Evolutionary conservation across 2,329 filamentous ascomycete genomes (phyloP), one percentile per base, ranked within the genome.

Genomic region (Ophiostoma novo-ulmi): DNA sequence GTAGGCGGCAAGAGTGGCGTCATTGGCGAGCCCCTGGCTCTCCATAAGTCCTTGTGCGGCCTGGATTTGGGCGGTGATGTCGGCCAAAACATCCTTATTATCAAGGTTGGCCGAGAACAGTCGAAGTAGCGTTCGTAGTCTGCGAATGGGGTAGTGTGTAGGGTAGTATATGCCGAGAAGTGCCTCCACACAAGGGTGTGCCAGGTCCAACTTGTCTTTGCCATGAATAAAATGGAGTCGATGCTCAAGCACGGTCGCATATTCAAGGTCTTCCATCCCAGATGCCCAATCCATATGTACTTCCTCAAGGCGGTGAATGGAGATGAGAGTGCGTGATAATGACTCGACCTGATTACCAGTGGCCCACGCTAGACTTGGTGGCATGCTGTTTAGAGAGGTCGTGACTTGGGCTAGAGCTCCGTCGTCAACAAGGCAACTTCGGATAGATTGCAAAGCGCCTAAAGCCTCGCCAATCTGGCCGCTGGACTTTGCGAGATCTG

Each of bases 171-270:
- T 80, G 7, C 82, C 78, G 4, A 88, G 76, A 11, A 88, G 76
- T 0, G 81, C 78, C 48, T 82, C 80, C 13, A 86, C 79, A 14
- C 79, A 80, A 1, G 83, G 77, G 68, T 85, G 82, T 5, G 82
- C 79, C 20, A 85, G 77, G 10, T 79, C 80, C 35, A 81, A 76
- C 3, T 78, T 48, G 79, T 38, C 35, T 75, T 72, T 58, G 41
- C 13, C 44, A 2, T 11, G 76, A 65, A 83, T 81, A 58, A 85
- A 81, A 68, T 86, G 81, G 63, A 90, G 77, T 39, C 88, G 81
- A 75, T 90, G 85, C 73, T 91, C 87, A 22, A 90, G 79, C 1
- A 87, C 84, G 2, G 87, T 85, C 10, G 83, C 84, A 72, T 84
- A 85, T 77, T 86, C 85, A 6, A 77, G 73, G 64, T 83, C 85